Evolutionary conservation across 805 yeast genomes (phyloP), one percentile per base, ranked within the genome.

Genomic region (Kuraishia hungarica): DNA sequence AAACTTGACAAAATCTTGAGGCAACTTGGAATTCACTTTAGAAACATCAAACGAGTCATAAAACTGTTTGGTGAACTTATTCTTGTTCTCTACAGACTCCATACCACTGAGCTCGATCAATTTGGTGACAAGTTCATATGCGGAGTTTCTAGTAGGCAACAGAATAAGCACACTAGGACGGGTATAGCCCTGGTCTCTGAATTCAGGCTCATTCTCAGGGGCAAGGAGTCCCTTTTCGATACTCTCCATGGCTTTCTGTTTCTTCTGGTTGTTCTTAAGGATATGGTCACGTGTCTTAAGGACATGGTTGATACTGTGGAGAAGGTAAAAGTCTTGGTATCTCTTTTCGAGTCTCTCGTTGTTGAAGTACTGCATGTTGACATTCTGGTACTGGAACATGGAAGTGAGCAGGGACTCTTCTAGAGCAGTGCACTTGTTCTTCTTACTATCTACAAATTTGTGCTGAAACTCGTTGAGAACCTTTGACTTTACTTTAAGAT

Each of bases 161-260:
- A 94, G 69, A 4, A 93, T 81, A 55, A 94, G 71, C 1, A 87
- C 91, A 64, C 91, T 92, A 0, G 99, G 96, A 58, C 98, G 78
- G 0, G 97, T 92, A 67, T 90, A 94, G 28, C 99, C 98, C 69
- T 94, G 98, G 67, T 94, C 99, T 55, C 96, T 74, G 59, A 79
- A 77, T 62, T 89, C 96, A 13, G 80, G 80, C 57, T 79, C 84
- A 8, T 67, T 64, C 2, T 62, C 63, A 2, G 58, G 39, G 15
- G 55, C 55, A 43, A 59, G 11, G 17, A 58, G 59, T 1, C 72
- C 73, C 53, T 77, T 81, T 24, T 73, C 72, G 10, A 68, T 60
- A 48, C 62, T 61, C 48, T 63, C 66, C 50, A 73, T 66, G 50
- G 74, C 55, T 20, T 71, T 66, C 43, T 75, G 81, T 57, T 75